These are phyloP conservation scores for Immersiporthe knoxdaviesiana DNA, from an alignment of 2,329 filamentous ascomycete species.

Conservation along the genomic window DNA sequence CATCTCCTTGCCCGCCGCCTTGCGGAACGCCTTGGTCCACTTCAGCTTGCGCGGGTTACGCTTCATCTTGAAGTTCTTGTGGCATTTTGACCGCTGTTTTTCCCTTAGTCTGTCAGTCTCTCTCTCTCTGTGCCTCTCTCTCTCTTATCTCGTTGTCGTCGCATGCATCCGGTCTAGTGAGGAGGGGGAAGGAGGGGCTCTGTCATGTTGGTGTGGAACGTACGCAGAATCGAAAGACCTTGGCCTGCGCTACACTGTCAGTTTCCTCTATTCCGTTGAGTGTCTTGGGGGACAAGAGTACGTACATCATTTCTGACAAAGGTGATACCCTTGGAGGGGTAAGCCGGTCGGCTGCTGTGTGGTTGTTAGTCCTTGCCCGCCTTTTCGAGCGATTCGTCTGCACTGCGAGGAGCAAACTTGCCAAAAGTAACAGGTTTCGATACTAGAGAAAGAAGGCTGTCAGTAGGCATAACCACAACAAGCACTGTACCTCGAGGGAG, in stretches of 20 bases:
- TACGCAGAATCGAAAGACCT: conserved; percentile 66
- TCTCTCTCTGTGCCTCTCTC: too few species aligned
- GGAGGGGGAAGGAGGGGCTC: background rate
- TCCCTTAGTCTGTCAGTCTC: conserved; percentile 3
- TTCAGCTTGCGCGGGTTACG: conserved; percentile 90
- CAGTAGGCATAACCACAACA: background rate
- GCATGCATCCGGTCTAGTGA: background rate
- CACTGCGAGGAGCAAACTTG: conserved; percentile 38
- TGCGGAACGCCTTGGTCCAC: conserved; percentile 92
- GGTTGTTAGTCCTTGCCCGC: conserved; percentile 15
- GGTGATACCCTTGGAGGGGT: conserved; percentile 68
- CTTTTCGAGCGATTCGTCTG: background rate
- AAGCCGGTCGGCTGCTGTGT: conserved; percentile 57
- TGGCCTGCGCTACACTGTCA: conserved; percentile 39
- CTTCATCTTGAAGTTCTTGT: conserved; percentile 90
- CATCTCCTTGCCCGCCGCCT: conserved; percentile 82
- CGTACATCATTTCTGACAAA: conserved; percentile 66
- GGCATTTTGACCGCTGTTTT: conserved; percentile 60
- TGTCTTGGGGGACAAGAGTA: background rate
- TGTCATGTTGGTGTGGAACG: background rate
- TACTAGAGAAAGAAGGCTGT: conserved; percentile 38
- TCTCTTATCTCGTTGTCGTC: background rate
- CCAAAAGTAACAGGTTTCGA: conserved; percentile 73
- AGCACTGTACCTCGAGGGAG: background rate
- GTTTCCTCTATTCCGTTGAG: background rate